Evolutionary conservation across 345 rosid species (phyloP).

Genomic region (Corymbia maculata): DNA sequence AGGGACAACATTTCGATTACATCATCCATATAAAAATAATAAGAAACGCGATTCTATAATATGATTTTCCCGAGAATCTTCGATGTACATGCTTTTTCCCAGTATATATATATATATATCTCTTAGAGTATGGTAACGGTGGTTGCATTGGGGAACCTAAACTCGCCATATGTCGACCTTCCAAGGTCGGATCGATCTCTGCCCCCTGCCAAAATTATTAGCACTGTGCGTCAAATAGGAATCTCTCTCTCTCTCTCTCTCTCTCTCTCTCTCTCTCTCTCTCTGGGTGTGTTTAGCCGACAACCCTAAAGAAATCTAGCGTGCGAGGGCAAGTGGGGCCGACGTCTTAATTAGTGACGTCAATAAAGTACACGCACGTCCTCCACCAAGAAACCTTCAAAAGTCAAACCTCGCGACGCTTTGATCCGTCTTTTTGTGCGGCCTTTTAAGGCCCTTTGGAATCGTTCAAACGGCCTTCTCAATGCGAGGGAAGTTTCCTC

Average conservation of each 20-base stretch:
- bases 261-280: no score
- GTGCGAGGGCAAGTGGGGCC: neutral
- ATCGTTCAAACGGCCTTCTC: constrained; percentile 19
- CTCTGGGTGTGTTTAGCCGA: neutral
- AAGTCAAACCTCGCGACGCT: neutral
- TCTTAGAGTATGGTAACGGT: neutral
- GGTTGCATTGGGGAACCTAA: neutral
- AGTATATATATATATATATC: neutral
- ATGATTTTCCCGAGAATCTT: neutral
- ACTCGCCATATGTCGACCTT: neutral
- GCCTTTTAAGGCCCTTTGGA: neutral
- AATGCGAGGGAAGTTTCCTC: neutral
- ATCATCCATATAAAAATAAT: neutral
- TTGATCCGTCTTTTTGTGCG: neutral
- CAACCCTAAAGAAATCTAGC: neutral
- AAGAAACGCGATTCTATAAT: neutral
- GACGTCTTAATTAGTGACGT: neutral
- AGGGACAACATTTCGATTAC: accelerated
- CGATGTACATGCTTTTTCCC: neutral
- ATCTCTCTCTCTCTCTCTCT: no score
- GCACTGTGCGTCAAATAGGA: neutral
- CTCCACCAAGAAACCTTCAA: neutral
- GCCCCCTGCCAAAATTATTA: neutral
- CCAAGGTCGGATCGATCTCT: neutral
- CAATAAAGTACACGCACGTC: neutral